These are phyloP conservation scores for Cochlearia excelsa DNA, from an alignment of 345 rosid genomes.

Conservation along the genomic window DNA sequence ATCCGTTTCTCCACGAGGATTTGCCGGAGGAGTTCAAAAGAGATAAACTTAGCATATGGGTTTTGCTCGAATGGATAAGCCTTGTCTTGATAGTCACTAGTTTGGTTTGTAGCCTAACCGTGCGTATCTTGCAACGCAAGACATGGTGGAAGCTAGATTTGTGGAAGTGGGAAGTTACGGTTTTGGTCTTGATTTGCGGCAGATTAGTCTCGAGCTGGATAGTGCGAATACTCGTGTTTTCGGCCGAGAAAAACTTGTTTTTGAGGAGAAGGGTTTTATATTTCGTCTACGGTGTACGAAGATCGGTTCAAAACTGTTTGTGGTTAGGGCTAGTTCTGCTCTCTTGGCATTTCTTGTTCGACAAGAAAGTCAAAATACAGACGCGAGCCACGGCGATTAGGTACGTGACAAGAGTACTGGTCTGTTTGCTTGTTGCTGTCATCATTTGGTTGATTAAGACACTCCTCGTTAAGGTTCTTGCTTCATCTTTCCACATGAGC, in stretches of 20 bases:
- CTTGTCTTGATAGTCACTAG: conserved; percentile 44
- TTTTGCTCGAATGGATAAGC: conserved; percentile 50
- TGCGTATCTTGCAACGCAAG: conserved; percentile 34
- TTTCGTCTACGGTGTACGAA: conserved; percentile 63
- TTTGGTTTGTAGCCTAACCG: conserved; percentile 44
- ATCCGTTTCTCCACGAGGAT: conserved; percentile 53
- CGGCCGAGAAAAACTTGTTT: conserved; percentile 57
- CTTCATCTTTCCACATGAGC: conserved; percentile 67
- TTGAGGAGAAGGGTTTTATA: conserved; percentile 62
- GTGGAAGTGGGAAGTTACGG: conserved; percentile 72
- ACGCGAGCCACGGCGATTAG: conserved; percentile 31
- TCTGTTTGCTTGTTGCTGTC: conserved; percentile 52
- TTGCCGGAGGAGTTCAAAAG: conserved; percentile 50
- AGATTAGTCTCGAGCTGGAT: conserved; percentile 72
- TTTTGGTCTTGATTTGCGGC: conserved; percentile 66
- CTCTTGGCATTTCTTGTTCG: conserved; percentile 63
- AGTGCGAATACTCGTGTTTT: conserved; percentile 52
- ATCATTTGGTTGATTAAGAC: conserved; percentile 63
- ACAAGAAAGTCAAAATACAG: conserved; percentile 46
- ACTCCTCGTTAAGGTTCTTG: conserved; percentile 57
- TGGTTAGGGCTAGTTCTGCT: conserved; percentile 66
- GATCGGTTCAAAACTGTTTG: conserved; percentile 53
- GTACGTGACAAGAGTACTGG: conserved; percentile 48
- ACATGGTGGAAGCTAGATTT: conserved; percentile 42
- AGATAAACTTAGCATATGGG: conserved; percentile 34